A percentile compares a stretch with the other conserved stretches of the same genome.
Conservation (phyloP, 768 basidiomycete species). For the Mycena kentingensis region DNA sequence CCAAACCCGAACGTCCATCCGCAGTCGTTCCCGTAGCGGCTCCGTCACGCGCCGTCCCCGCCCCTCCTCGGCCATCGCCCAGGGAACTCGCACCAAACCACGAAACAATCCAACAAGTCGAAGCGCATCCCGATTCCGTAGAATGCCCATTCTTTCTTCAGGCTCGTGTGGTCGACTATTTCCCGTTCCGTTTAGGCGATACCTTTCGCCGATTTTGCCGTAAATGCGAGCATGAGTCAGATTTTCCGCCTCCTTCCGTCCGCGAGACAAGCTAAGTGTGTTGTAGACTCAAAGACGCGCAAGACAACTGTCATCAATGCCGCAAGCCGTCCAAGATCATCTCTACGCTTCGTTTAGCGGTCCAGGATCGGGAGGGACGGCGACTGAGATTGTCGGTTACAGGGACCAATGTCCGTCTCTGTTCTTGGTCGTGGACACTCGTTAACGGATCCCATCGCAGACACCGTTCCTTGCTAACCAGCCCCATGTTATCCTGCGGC, state of each 20-base stretch:
- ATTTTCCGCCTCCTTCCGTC: background rate
- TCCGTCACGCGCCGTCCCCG: too few relatives aligned
- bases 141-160: conserved; percentile 41
- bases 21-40: too few relatives aligned
- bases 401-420: conserved; percentile 37
- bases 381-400: conserved; percentile 50
- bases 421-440: background rate
- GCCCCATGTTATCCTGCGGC: conserved; percentile 43
- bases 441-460: conserved; percentile 28
- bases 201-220: conserved; percentile 53
- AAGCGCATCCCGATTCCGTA: conserved; percentile 30
- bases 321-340: too few relatives aligned
- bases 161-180: conserved; percentile 57
- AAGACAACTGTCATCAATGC: too few relatives aligned
- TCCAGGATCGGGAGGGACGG: conserved; percentile 35
- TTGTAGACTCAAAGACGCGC: too few relatives aligned
- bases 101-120: conserved; percentile 39
- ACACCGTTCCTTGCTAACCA: conserved; percentile 48
- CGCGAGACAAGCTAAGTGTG: too few relatives aligned
- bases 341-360: too few relatives aligned
- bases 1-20: too few relatives aligned
- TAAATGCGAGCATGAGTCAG: conserved; percentile 55
- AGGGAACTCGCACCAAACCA: conserved; percentile 25
- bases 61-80: background rate
- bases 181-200: conserved; percentile 51